Evolutionary conservation across 768 basidiomycete genomes (phyloP).

Genomic region (Tricholomella constricta): DNA sequence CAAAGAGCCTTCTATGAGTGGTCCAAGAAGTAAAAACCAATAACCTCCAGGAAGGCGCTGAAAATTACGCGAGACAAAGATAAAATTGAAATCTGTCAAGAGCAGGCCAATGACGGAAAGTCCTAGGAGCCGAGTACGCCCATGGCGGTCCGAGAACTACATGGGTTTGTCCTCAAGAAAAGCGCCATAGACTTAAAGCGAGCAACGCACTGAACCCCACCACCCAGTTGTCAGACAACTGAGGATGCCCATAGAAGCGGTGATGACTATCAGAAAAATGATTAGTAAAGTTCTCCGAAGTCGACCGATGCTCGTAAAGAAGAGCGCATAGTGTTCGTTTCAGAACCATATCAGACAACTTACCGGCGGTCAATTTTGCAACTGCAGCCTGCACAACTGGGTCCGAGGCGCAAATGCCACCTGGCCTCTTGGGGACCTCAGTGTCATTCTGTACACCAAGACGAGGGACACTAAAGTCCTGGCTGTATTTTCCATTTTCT

Average conservation of each 20-base stretch:
- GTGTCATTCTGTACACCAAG: background rate
- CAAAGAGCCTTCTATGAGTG: constrained; percentile 65
- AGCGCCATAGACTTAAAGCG: too few species aligned
- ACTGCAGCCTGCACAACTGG: constrained; percentile 75
- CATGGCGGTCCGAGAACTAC: constrained; percentile 77
- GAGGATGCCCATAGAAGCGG: constrained; percentile 68
- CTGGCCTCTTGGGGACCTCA: constrained; percentile 7
- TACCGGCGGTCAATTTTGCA: constrained; percentile 65
- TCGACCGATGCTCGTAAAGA: too few species aligned
- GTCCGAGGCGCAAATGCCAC: constrained; percentile 61
- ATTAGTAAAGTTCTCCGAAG: too few species aligned
- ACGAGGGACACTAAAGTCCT: background rate
- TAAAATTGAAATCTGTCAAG: constrained; percentile 62
- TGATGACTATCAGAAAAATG: constrained; percentile 38
- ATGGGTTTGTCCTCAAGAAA: background rate
- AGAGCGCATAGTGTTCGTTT: too few species aligned
- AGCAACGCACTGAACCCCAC: constrained; percentile 75
- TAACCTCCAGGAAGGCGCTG: constrained; percentile 76
- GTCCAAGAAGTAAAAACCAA: constrained; percentile 71
- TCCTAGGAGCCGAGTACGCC: constrained; percentile 66
- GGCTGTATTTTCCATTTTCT: background rate
- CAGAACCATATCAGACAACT: constrained; percentile 24
- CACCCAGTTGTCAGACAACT: constrained; percentile 79
- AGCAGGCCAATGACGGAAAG: constrained; percentile 64
- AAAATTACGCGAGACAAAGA: constrained; percentile 63